These are phyloP conservation scores for Ehretia macrophylla DNA, from an alignment of 257 asterid species.

Conservation along the genomic window DNA sequence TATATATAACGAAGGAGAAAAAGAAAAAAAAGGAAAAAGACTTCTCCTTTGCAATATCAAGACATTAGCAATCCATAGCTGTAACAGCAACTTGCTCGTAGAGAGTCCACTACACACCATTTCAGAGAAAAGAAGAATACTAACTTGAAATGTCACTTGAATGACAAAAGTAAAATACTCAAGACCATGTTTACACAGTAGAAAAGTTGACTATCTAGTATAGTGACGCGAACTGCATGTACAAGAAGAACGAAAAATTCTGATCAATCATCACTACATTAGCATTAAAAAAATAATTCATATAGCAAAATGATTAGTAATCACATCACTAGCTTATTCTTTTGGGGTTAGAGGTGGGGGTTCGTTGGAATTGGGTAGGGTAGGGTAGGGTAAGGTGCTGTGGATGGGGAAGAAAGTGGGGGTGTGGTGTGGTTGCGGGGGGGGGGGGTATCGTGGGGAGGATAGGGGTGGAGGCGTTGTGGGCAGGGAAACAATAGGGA, in stretches of 20 bases:
- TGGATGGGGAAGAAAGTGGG: too few relatives aligned
- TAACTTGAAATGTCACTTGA: constrained; percentile 13
- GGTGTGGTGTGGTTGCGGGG: too few relatives aligned
- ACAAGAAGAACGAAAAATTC: not conserved
- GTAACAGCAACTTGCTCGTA: constrained; percentile 92
- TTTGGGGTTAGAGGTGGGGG: too few relatives aligned
- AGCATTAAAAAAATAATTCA: too few relatives aligned
- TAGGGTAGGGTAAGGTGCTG: too few relatives aligned
- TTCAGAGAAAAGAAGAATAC: constrained; percentile 17
- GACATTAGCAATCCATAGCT: constrained; percentile 94
- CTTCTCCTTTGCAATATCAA: constrained; percentile 91
- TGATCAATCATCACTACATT: too few relatives aligned
- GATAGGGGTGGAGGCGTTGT: too few relatives aligned
- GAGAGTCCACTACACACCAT: constrained; percentile 84
- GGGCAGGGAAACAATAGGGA: too few relatives aligned
- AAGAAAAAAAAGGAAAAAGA: not conserved
- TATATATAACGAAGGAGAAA: not conserved
- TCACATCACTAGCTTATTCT: not conserved
- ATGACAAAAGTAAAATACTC: not conserved
- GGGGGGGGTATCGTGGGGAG: too few relatives aligned
- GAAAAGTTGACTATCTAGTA: not conserved
- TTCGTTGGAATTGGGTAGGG: too few relatives aligned
- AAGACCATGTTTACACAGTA: constrained; percentile 3
- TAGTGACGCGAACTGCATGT: not conserved
- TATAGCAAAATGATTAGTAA: too few relatives aligned